These are phyloP conservation scores for Pseudocercospora pini-densiflorae DNA, from an alignment of 2,329 filamentous ascomycete species.

Conservation along the genomic window DNA sequence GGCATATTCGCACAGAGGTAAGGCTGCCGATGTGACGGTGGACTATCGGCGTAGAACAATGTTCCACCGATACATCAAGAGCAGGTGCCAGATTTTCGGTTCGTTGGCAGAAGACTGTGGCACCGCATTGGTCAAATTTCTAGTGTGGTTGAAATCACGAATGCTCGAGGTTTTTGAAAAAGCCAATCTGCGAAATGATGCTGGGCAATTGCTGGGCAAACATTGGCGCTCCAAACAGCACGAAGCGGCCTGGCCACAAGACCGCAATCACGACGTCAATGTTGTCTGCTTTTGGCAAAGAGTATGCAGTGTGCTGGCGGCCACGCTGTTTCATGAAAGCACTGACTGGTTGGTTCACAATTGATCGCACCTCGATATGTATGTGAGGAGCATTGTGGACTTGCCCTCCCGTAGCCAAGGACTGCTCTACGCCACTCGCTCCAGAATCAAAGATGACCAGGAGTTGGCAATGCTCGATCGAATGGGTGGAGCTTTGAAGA, in stretches of 20 bases:
- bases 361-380: not conserved
- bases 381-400: not conserved
- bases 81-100: not conserved
- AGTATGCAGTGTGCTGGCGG: not conserved
- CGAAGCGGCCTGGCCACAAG: not conserved
- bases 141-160: not conserved
- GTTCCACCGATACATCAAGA: not conserved
- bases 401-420: not conserved
- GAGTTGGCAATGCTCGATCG: not conserved
- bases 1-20: not conserved
- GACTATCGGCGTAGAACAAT: not conserved
- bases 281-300: not conserved
- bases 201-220: slow-evolving; percentile 6
- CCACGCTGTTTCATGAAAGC: not conserved
- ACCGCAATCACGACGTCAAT: not conserved
- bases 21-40: not conserved
- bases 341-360: not conserved
- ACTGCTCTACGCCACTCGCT: not conserved
- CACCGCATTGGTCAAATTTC: too few species aligned
- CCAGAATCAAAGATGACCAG: not conserved
- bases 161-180: not conserved
- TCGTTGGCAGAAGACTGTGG: not conserved
- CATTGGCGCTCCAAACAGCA: not conserved
- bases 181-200: not conserved
- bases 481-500: too few species aligned